Base-by-base conservation (phyloP, 2,329 filamentous ascomycete genomes). In the Diaporthe sp. region DNA sequence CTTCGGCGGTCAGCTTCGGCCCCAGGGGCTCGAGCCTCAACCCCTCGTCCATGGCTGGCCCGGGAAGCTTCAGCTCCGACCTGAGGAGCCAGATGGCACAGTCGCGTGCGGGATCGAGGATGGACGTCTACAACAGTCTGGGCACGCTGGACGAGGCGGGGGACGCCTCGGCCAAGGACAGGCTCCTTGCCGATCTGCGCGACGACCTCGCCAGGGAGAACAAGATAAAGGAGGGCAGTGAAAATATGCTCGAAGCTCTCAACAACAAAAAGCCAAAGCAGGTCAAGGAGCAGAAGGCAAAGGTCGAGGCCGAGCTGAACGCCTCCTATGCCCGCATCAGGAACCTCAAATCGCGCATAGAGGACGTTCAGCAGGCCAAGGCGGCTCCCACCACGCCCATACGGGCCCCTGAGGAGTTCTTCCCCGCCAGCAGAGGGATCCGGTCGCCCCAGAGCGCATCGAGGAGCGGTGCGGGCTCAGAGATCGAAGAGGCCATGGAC, bases 141-240 rank as follows among this genome's bases (percentile, higher is more conserved):
- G 90, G 91, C 73, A 90, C 89, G 79, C 81, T 90, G 47, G 92
- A 93, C 71, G 92, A 94, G 77, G 91, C 92, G 70, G 90, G 91
- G 74, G 83, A 83, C 79, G 78, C 86, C 78, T 76, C 81, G 22
- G 88, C 88, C 13, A 88, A 92, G 19, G 95, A 97, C 82, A 92
- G 95, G 83, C 90, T 92, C 53, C 91, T 98, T 79, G 90, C 92
- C 30, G 88, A 91, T 69, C 89, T 98, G 76, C 92, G 93, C 80
- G 96, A 98, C 79, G 91, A 93, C 80, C 93, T 99, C 77, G 96
- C 95, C 78, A 96, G 97, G 80, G 97, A 99, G 85, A 92, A 96
- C 85, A 98, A 98, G 87, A 98, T 99, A 82, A 98, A 97, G 84
- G 94, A 96, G 79, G 97, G 97, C 27, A 98, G 96, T 73, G 97